A percentile compares a stretch with the other conserved stretches of the same genome.
Conservation (phyloP, 176 grass and related monocot species). For the Alopecurus myosuroides region DNA sequence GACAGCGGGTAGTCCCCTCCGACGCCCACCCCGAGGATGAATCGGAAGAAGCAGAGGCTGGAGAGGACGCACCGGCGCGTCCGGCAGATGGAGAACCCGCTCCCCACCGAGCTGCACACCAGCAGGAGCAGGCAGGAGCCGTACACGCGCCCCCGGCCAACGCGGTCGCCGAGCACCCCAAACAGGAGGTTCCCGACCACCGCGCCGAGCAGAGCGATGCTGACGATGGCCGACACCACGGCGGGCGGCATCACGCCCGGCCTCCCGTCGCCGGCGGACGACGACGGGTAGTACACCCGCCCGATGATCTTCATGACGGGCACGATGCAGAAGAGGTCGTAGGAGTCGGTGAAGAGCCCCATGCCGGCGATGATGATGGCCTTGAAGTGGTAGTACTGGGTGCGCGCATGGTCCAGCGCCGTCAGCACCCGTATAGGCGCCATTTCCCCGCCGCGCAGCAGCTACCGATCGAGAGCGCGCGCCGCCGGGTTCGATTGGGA, state of each 20-base stretch:
- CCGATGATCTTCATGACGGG: slow-evolving; percentile 66
- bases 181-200: slow-evolving; percentile 59
- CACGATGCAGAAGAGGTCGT: slow-evolving; percentile 76
- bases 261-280: neutral
- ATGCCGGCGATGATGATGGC: slow-evolving; percentile 80
- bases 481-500: neutral
- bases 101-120: slow-evolving; percentile 40
- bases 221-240: slow-evolving; percentile 50
- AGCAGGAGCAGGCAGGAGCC: slow-evolving; percentile 54
- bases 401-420: slow-evolving; percentile 62
- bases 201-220: slow-evolving; percentile 55
- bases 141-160: slow-evolving; percentile 54
- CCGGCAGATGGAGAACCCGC: slow-evolving; percentile 76
- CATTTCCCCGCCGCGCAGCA: neutral
- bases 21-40: slow-evolving; percentile 68
- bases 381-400: slow-evolving; percentile 84
- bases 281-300: slow-evolving; percentile 51
- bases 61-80: slow-evolving; percentile 52
- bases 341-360: slow-evolving; percentile 87
- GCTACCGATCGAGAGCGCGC: neutral
- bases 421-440: slow-evolving; percentile 32
- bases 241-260: slow-evolving; percentile 46
- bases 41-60: slow-evolving; percentile 77
- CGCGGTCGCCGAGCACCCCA: slow-evolving; percentile 55
- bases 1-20: slow-evolving; percentile 86